Conservation (phyloP, 805 yeast species). For the Kodamaea fukazawae region DNA sequence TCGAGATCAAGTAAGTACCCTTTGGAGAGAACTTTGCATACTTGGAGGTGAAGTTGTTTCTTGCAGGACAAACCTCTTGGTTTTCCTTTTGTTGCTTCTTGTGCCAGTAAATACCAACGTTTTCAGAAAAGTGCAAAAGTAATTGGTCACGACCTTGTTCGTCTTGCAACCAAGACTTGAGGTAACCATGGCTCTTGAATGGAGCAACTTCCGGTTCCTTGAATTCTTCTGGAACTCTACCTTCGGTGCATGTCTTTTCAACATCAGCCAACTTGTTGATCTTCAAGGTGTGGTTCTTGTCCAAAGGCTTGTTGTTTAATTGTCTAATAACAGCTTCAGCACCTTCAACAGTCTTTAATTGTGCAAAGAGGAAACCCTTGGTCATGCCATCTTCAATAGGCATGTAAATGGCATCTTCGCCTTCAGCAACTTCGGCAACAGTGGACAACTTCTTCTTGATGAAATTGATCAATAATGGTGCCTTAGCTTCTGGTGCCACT, state of each 20-base stretch:
- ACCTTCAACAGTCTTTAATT: slow-evolving; percentile 61
- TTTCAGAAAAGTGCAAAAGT: slow-evolving; percentile 72
- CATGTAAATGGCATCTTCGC: slow-evolving; percentile 68
- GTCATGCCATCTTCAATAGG: slow-evolving; percentile 79
- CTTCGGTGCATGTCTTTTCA: slow-evolving; percentile 70
- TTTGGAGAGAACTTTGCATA: slow-evolving; percentile 89
- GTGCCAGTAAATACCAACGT: slow-evolving; percentile 86
- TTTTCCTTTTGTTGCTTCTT: slow-evolving; percentile 67
- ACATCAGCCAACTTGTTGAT: slow-evolving; percentile 82
- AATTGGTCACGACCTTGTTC: slow-evolving; percentile 87
- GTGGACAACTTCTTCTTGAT: slow-evolving; percentile 73
- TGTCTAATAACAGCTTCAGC: slow-evolving; percentile 79
- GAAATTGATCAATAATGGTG: slow-evolving; percentile 79
- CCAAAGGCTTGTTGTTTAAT: slow-evolving; percentile 86
- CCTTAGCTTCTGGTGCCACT: slow-evolving; percentile 86
- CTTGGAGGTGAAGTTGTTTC: slow-evolving; percentile 83
- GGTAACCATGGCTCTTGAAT: slow-evolving; percentile 72
- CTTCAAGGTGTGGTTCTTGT: slow-evolving; percentile 84
- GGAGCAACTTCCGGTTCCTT: slow-evolving; percentile 71
- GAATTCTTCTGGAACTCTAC: slow-evolving; percentile 59
- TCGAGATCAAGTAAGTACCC: slow-evolving; percentile 83
- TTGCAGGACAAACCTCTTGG: slow-evolving; percentile 73
- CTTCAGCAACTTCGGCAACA: slow-evolving; percentile 67
- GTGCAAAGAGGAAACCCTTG: slow-evolving; percentile 83
- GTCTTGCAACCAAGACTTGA: slow-evolving; percentile 91